Percentiles rank a stretch among this genome's conserved stretches.
Conservation (phyloP, 345 rosid genomes). For the Salix dunnii region DNA sequence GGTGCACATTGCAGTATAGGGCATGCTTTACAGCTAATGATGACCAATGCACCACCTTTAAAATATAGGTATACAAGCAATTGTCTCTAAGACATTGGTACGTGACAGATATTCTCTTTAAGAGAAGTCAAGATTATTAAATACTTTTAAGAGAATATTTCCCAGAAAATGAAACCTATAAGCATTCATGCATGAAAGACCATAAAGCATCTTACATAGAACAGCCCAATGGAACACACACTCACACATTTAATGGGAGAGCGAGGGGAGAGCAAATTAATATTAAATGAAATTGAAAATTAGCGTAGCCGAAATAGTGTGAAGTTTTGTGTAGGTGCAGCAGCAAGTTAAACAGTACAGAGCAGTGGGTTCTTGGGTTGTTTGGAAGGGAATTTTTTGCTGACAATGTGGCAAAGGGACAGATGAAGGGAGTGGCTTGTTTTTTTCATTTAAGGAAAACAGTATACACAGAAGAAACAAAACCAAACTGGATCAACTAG, state of each 20-base stretch:
- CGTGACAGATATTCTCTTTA: not conserved
- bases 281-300: no score
- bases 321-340: no score
- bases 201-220: no score
- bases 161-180: not conserved
- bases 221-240: not conserved
- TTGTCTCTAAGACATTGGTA: not conserved
- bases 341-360: no score
- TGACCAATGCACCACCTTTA: not conserved
- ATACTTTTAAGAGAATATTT: no score
- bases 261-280: no score
- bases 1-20: not conserved
- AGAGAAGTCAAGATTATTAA: not conserved
- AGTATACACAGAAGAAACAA: not conserved
- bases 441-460: not conserved
- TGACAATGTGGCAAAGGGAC: no score
- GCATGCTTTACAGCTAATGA: not conserved
- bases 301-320: no score
- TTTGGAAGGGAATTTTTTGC: no score
- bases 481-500: conserved; percentile 10
- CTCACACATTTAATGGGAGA: not conserved
- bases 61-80: not conserved
- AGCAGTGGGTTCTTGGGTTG: no score
- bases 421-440: no score
- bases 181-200: no score